phyloP scores from a whole-genome alignment of 192 early-diverging fungal genomes.

The Backusella sp. region DNA sequence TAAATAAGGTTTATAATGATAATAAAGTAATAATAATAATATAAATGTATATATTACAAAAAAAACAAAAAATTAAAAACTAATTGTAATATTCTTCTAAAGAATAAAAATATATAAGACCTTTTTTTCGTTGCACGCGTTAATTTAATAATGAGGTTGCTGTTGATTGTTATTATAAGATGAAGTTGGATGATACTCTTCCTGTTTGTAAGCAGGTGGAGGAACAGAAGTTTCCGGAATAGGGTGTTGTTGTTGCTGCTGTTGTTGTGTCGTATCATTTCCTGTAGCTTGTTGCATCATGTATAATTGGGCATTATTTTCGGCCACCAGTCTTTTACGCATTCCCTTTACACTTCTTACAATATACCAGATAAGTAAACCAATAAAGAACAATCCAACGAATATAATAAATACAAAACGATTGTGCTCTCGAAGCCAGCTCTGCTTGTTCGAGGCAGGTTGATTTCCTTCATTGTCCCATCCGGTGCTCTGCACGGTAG shows the following conservation, averaged over 20 bases:
- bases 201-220: conserved; percentile 15
- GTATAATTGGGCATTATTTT: conserved; percentile 23
- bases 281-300: conserved; percentile 22
- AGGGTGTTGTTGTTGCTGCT: neutral
- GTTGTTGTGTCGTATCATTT: neutral
- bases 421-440: conserved; percentile 33
- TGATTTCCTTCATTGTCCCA: conserved; percentile 9
- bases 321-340: conserved; percentile 19
- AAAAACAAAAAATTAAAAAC: conserved; percentile 4
- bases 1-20: neutral
- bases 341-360: conserved; percentile 21
- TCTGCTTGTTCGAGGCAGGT: conserved; percentile 2
- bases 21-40: neutral
- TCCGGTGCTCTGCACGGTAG: conserved; percentile 12
- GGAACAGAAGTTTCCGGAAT: neutral
- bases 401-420: conserved; percentile 37
- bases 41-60: neutral
- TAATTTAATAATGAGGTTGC: neutral
- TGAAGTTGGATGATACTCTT: neutral
- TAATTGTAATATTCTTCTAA: conserved; percentile 5
- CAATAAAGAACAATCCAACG: conserved; percentile 20
- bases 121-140: neutral
- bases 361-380: conserved; percentile 28
- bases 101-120: neutral
- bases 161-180: conserved; percentile 1